A percentile compares a stretch with the other conserved stretches of the same genome.
These are phyloP conservation scores for Stephanodiscus triporus DNA, from an alignment of 108 stramenopile species.

Conservation along the genomic window DNA sequence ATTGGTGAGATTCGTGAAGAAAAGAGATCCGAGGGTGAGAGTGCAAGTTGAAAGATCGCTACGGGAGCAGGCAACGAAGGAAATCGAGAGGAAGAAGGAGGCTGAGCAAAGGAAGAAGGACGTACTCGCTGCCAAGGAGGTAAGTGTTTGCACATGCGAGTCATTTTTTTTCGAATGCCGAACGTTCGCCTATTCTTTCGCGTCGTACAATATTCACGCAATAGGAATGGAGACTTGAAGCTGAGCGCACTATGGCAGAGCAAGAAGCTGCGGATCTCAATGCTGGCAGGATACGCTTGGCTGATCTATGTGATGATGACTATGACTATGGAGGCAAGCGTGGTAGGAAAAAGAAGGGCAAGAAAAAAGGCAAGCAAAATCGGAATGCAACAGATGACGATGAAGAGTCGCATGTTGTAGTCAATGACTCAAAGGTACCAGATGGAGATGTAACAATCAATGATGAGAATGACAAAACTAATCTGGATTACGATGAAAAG, in stretches of 20 bases:
- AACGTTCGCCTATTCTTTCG: slow-evolving; percentile 1
- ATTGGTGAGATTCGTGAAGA: slow-evolving; percentile 82
- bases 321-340: slow-evolving; percentile 70
- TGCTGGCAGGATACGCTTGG: slow-evolving; percentile 82
- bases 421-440: neutral
- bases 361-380: slow-evolving; percentile 58
- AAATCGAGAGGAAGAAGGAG: slow-evolving; percentile 55
- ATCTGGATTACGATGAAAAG: slow-evolving; percentile 17
- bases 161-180: neutral
- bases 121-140: slow-evolving; percentile 57
- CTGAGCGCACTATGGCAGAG: slow-evolving; percentile 62
- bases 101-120: slow-evolving; percentile 52
- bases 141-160: slow-evolving; percentile 1
- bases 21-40: slow-evolving; percentile 84
- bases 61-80: slow-evolving; percentile 59
- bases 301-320: slow-evolving; percentile 87
- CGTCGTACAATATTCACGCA: neutral
- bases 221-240: slow-evolving; percentile 65
- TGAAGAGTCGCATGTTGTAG: slow-evolving; percentile 17
- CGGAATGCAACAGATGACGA: slow-evolving; percentile 8
- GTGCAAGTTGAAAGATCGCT: slow-evolving; percentile 47
- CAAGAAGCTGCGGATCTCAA: slow-evolving; percentile 76
- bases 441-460: slow-evolving; percentile 9
- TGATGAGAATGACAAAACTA: slow-evolving; percentile 12
- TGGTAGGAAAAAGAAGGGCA: slow-evolving; percentile 56